phyloP scores from a whole-genome alignment of 2,329 filamentous ascomycete genomes.

The Chalaropsis thielavioides region DNA sequence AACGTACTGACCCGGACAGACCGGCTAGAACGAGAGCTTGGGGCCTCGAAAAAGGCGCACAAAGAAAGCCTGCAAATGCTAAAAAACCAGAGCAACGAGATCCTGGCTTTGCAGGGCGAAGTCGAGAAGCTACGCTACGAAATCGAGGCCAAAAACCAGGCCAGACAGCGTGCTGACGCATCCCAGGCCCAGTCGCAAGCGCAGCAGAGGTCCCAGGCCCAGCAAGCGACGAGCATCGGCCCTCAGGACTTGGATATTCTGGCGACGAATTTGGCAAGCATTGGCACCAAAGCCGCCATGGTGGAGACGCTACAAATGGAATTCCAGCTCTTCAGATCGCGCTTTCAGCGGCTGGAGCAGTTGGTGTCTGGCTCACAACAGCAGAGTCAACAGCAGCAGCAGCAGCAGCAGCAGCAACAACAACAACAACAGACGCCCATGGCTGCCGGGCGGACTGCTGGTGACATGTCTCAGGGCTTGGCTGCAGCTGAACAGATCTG shows the following conservation, averaged over 20 bases:
- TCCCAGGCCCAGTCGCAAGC: constrained; percentile 22
- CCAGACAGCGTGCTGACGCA: constrained; percentile 23
- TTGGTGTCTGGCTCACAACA: background rate
- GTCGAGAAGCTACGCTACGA: constrained; percentile 15
- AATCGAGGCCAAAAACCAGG: constrained; percentile 24
- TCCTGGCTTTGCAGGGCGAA: constrained; percentile 20
- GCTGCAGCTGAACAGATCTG: background rate
- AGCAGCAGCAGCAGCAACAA: background rate
- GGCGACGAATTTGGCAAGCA: constrained; percentile 27
- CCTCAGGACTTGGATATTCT: constrained; percentile 29
- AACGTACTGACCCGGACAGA: background rate
- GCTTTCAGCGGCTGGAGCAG: constrained; percentile 26
- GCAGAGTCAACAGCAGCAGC: background rate
- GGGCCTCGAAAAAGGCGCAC: constrained; percentile 21
- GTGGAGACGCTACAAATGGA: constrained; percentile 31
- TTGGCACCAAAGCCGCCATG: constrained; percentile 27
- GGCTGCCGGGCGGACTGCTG: background rate
- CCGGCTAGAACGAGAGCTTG: constrained; percentile 20
- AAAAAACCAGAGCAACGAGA: constrained; percentile 21
- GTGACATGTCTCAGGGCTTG: background rate
- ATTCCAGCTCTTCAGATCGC: constrained; percentile 28
- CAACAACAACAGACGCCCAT: background rate
- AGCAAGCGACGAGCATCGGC: constrained; percentile 11
- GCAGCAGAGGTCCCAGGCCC: constrained; percentile 10
- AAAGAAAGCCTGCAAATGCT: constrained; percentile 20